Conservation (phyloP, 345 rosid genomes). For the Heritiera fomes region DNA sequence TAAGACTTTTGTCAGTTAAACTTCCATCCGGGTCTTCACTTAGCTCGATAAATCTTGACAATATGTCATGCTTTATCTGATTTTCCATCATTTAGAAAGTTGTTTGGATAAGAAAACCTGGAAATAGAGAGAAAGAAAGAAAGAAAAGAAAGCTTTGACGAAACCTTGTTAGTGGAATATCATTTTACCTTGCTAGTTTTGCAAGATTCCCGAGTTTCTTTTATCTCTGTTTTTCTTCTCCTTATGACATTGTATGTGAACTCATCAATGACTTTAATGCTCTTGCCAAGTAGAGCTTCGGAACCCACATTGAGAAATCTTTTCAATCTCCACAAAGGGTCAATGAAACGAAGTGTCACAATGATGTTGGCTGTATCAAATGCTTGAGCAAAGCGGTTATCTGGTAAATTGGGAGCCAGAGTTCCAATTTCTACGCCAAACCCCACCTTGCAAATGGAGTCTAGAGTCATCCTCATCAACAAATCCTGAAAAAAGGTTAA, state of each 20-base stretch:
- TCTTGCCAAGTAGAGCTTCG: slow-evolving; percentile 79
- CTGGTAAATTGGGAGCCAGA: slow-evolving; percentile 68
- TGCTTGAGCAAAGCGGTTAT: slow-evolving; percentile 74
- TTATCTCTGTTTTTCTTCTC: slow-evolving; percentile 60
- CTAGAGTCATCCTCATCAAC: slow-evolving; percentile 91
- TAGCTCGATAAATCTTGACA: slow-evolving; percentile 79
- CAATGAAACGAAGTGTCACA: slow-evolving; percentile 84
- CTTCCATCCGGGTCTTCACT: slow-evolving; percentile 72
- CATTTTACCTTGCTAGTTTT: slow-evolving; percentile 44
- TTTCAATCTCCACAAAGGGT: slow-evolving; percentile 85
- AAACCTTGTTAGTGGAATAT: background rate
- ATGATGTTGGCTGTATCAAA: slow-evolving; percentile 83
- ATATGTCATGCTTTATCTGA: slow-evolving; percentile 77
- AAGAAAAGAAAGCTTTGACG: background rate
- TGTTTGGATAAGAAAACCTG: background rate
- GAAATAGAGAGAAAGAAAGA: background rate
- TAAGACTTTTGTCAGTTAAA: slow-evolving; percentile 51
- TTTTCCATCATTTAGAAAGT: slow-evolving; percentile 12
- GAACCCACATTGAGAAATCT: slow-evolving; percentile 77
- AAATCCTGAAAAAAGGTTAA: slow-evolving; percentile 51
- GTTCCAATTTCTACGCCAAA: slow-evolving; percentile 95
- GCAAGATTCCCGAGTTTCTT: slow-evolving; percentile 29
- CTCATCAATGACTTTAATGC: slow-evolving; percentile 48
- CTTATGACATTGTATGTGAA: slow-evolving; percentile 60
- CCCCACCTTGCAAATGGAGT: slow-evolving; percentile 94